A percentile compares a stretch with the other conserved stretches of the same genome.
Conservation (phyloP, 2,329 filamentous ascomycete genomes). For the Colletotrichum sp. region DNA sequence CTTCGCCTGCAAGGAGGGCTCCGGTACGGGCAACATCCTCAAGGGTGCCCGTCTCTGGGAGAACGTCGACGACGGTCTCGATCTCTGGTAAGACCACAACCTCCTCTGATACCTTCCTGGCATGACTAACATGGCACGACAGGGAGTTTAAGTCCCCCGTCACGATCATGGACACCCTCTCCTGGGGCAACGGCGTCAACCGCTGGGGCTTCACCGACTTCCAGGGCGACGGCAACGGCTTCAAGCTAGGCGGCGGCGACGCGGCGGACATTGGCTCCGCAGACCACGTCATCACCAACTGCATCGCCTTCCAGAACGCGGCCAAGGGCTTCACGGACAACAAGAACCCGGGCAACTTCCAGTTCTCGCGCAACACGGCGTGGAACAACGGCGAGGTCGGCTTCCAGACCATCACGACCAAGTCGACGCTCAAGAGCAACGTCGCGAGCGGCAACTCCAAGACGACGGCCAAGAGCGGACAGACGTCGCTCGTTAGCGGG, state of each 20-base stretch:
- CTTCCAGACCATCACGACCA: conserved; percentile 39
- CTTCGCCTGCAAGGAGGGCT: conserved; percentile 52
- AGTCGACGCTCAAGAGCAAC: conserved; percentile 41
- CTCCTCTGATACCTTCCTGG: not conserved
- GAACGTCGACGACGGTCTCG: conserved; percentile 52
- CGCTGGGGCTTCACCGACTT: conserved; percentile 47
- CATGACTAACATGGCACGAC: not conserved
- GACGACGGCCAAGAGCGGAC: conserved; percentile 22
- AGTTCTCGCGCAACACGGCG: conserved; percentile 47
- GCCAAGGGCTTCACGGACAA: conserved; percentile 54
- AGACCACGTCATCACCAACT: conserved; percentile 48
- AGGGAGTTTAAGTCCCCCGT: conserved; percentile 42
- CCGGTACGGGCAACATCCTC: conserved; percentile 49
- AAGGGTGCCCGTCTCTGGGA: conserved; percentile 52
- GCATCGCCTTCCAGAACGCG: conserved; percentile 47
- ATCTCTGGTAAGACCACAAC: conserved; percentile 19
- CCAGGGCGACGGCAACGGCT: conserved; percentile 51
- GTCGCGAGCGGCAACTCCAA: conserved; percentile 39
- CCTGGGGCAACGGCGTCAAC: conserved; percentile 53
- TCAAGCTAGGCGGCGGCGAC: conserved; percentile 48
- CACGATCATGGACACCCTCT: conserved; percentile 47
- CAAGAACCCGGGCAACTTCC: conserved; percentile 43
- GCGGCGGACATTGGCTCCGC: conserved; percentile 39
- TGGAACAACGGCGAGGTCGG: conserved; percentile 49
- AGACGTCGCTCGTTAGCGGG: conserved; percentile 28